Evolutionary conservation across 495 filamentous ascomycete genomes (phyloP), one percentile per base, ranked within the genome.

Genomic region (Xylaria curta): DNA sequence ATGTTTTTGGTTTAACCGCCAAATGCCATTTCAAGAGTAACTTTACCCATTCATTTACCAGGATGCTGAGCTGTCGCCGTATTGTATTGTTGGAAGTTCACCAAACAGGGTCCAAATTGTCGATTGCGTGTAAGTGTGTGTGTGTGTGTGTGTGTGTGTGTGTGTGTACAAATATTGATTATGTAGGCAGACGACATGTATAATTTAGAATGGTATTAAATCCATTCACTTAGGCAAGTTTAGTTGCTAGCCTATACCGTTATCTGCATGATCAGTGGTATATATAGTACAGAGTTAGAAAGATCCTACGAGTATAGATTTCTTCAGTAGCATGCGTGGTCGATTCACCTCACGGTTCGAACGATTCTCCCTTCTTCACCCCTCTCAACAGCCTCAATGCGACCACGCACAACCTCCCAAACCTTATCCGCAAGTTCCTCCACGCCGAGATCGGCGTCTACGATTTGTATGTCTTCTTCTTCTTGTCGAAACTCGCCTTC

Each of bases 391-490:
- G 78, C 81, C 67, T 85, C 82, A 19, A 87, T 77, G 51, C 83
- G 76, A n/a, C 68, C 76, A 61, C 76, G 73, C n/a, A 87, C 86
- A 58, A 82, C 78, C 72, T 79, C 80, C 85, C 84, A 87, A 31
- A 89, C 79, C 75, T 81, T 81, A 68, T 85, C 83, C 12, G 81
- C 82, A 13, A 89, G 85, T 47, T 84, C 84, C 71, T 88, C 86
- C 9, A 87, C 80, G 0, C 78, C 75, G 15, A 79, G 56, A 21
- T 86, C 82, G 63, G 88, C 88, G 78, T 90, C 85, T 24, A 89
- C 76, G 26, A 89, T 83, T 56, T 83, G 81, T 76, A 89, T 83
- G 74, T 87, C 85, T 77, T 86, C 86, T 61, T 84, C 83, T 73
- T 85, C 85, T 78, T 87, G 82, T 60, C 79, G 72, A 65, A 85